A percentile compares a stretch with the other conserved stretches of the same genome.
Evolutionary conservation across 805 yeast genomes (phyloP).

Genomic region (Hanseniaspora hatyaiensis): DNA sequence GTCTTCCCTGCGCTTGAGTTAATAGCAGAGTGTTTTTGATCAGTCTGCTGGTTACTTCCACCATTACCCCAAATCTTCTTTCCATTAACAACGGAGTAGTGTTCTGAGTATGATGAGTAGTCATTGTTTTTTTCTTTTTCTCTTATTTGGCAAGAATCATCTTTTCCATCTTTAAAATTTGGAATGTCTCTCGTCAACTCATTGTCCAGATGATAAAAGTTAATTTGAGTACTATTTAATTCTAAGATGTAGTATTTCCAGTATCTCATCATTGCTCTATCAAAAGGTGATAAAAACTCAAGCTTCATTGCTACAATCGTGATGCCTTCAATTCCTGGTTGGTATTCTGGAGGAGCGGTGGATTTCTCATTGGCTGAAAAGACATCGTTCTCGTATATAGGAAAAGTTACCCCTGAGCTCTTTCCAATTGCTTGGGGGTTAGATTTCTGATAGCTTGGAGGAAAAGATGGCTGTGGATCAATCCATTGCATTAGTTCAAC

Average conservation of each 20-base stretch:
- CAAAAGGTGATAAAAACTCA: slow-evolving; percentile 73
- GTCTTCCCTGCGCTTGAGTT: background rate
- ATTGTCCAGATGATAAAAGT: slow-evolving; percentile 43
- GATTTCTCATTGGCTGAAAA: slow-evolving; percentile 30
- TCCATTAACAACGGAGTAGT: background rate
- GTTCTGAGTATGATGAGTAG: slow-evolving; percentile 10
- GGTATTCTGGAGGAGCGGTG: slow-evolving; percentile 45
- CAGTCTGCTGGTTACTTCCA: background rate
- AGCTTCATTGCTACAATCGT: slow-evolving; percentile 51
- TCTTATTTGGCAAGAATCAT: slow-evolving; percentile 22
- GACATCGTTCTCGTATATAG: slow-evolving; percentile 29
- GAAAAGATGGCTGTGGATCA: slow-evolving; percentile 32
- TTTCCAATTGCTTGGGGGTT: slow-evolving; percentile 20
- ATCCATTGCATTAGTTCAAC: slow-evolving; percentile 26
- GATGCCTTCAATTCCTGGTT: slow-evolving; percentile 51
- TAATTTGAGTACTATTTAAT: slow-evolving; percentile 76
- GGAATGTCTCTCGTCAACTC: slow-evolving; percentile 26
- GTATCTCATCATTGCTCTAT: slow-evolving; percentile 48
- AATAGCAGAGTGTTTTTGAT: background rate
- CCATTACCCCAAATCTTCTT: background rate
- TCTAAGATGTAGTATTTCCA: slow-evolving; percentile 66
- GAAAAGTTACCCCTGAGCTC: slow-evolving; percentile 24
- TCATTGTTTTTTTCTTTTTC: slow-evolving; percentile 12
- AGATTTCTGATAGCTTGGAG: slow-evolving; percentile 25
- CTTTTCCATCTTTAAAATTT: slow-evolving; percentile 26